Conservation (phyloP, 768 basidiomycete species). For the Pholiota microspora region DNA sequence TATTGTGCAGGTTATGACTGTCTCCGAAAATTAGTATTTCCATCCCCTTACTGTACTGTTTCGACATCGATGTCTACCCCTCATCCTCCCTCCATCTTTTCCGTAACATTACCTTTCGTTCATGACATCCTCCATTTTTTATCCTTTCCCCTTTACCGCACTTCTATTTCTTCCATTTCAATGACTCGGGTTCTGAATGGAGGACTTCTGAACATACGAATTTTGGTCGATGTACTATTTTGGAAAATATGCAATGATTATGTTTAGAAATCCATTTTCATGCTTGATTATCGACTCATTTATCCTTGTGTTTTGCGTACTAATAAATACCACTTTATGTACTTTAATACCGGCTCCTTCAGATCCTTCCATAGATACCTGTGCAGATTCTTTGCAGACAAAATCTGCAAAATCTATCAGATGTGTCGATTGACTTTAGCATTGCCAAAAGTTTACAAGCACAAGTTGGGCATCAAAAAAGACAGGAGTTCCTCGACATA, state of each 20-base stretch:
- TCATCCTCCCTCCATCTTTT: neutral
- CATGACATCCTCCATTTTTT: neutral
- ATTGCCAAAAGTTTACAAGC: neutral
- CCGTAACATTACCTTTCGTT: neutral
- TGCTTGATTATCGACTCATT: neutral
- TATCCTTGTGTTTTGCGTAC: neutral
- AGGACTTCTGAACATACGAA: neutral
- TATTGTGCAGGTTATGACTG: neutral
- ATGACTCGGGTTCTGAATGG: neutral
- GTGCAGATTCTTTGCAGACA: neutral
- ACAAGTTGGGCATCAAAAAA: neutral
- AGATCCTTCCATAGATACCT: no score
- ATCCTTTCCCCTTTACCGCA: neutral
- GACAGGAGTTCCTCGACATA: no score
- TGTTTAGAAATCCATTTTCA: neutral
- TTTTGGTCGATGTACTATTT: neutral
- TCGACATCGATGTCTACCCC: constrained; percentile 1
- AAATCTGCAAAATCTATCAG: no score
- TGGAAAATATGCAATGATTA: neutral
- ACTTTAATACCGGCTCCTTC: no score
- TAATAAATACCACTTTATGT: neutral
- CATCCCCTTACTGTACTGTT: constrained; percentile 1
- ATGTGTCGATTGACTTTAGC: no score
- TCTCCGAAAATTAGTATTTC: neutral
- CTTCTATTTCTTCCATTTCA: neutral